Base-by-base conservation (phyloP, 768 basidiomycete species). In the Phylloporus arenicola region DNA sequence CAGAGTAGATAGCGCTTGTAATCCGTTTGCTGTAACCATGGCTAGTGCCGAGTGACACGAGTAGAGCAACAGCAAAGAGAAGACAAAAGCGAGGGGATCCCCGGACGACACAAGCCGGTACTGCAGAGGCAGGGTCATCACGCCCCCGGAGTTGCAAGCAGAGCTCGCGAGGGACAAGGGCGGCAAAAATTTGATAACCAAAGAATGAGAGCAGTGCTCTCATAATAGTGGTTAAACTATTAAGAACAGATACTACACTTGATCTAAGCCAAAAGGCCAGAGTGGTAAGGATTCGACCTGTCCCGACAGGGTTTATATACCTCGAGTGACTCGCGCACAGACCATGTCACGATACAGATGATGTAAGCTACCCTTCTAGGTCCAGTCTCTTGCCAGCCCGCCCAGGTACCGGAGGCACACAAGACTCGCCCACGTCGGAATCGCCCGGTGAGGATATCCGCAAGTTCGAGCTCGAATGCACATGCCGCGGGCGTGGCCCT, bases 191-290 rank as follows among this genome's bases (percentile, higher is more conserved):
- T 64, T 73, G 70, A 78, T 79, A 79, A 80, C 77, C 77, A 78
- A 63, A 63, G 57, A 76, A 75, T 72, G 69, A 68, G 68, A 62
- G 74, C 76, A 68, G 70, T 78, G 77, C 74, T 70, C 64, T 65
- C 74, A 76, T 78, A 76, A 77, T 76, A 78, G 77, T 75, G 75
- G 76, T 67, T 78, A 68, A 57, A 71, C 76, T 81, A 73, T 75
- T 73, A 77, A 72, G 78, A 81, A 81, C 79, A 81, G 80, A 81
- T 82, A 81, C 81, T 82, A 81, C 81, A 81, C 81, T 81, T 82
- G 81, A 81, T 82, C 80, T 81, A 81, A 81, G 79, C 80, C 80
- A 80, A 79, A 76, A 78, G 79, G 78, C 78, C 77, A 64, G 57
- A 57, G 54, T 62, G 56, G 57, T 56, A 47, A 62, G 27, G 58